phyloP scores from a whole-genome alignment of 2,329 filamentous ascomycete species.

The Diaporthe aspalathi region DNA sequence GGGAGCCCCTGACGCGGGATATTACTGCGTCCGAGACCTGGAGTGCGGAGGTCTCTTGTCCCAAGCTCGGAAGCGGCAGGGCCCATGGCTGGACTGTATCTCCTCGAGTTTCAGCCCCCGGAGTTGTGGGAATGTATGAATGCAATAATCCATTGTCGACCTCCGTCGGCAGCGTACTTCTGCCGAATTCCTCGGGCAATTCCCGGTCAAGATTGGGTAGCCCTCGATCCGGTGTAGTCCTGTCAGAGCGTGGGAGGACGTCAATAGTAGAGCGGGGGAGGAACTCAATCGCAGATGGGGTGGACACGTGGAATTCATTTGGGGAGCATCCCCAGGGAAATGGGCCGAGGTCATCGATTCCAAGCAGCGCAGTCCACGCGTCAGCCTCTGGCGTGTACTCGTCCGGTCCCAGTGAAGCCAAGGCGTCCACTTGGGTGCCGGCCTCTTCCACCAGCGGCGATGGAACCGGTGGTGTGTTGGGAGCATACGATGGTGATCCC shows the following conservation, averaged over 20 bases:
- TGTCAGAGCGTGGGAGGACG: neutral
- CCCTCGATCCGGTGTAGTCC: neutral
- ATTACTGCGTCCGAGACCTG: neutral
- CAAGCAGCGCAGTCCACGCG: neutral
- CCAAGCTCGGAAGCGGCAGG: neutral
- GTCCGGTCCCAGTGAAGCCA: neutral
- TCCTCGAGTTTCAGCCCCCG: neutral
- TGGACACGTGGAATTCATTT: neutral
- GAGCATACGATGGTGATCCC: no score
- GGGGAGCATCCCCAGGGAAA: neutral
- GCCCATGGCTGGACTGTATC: neutral
- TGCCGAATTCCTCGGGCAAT: no score
- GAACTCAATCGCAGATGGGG: no score
- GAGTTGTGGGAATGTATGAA: no score
- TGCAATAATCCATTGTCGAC: neutral
- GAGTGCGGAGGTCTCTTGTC: no score
- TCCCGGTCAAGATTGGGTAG: accelerated
- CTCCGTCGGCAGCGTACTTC: neutral
- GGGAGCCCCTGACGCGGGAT: neutral
- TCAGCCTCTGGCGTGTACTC: neutral
- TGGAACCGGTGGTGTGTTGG: neutral
- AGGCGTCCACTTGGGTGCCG: no score
- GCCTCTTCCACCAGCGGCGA: neutral
- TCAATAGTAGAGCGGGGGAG: neutral
- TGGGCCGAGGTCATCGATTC: neutral